These are phyloP conservation scores for Cyberlindnera americana DNA, from an alignment of 805 yeast species.

Conservation along the genomic window DNA sequence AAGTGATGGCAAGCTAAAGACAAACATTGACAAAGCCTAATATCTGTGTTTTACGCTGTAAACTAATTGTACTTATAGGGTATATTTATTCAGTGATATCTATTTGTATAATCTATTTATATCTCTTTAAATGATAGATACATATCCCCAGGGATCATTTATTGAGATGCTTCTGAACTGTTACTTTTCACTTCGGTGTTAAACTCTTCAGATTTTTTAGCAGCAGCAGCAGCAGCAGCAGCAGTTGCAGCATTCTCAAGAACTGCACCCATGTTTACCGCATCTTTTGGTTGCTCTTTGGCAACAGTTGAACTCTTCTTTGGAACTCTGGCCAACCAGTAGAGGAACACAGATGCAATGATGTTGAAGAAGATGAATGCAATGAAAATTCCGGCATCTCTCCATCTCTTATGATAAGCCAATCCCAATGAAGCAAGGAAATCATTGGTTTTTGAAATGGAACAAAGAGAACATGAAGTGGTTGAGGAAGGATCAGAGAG, in stretches of 20 bases:
- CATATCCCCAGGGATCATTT: no score
- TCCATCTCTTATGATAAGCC: conserved; percentile 52
- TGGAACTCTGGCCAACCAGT: conserved; percentile 71
- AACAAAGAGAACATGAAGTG: conserved; percentile 55
- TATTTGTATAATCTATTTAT: no score
- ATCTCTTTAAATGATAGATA: no score
- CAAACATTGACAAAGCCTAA: no score
- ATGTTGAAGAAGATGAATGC: conserved; percentile 40
- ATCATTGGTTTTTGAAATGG: conserved; percentile 50
- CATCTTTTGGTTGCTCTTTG: conserved; percentile 7
- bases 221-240: no score
- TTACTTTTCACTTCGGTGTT: no score
- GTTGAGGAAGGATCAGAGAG: conserved; percentile 32
- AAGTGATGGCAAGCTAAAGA: no score
- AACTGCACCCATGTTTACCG: conserved; percentile 9
- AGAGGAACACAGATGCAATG: conserved; percentile 39
- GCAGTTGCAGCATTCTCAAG: conserved; percentile 1
- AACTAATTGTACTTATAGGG: no score
- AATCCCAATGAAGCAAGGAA: conserved; percentile 46
- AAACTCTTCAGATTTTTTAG: no score
- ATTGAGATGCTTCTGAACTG: no score
- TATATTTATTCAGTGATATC: no score
- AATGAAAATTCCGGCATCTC: conserved; percentile 57
- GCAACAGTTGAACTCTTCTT: conserved; percentile 38
- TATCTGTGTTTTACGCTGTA: no score